Conservation (phyloP, 2,329 filamentous ascomycete species). For the Ustilaginoidea virens region DNA sequence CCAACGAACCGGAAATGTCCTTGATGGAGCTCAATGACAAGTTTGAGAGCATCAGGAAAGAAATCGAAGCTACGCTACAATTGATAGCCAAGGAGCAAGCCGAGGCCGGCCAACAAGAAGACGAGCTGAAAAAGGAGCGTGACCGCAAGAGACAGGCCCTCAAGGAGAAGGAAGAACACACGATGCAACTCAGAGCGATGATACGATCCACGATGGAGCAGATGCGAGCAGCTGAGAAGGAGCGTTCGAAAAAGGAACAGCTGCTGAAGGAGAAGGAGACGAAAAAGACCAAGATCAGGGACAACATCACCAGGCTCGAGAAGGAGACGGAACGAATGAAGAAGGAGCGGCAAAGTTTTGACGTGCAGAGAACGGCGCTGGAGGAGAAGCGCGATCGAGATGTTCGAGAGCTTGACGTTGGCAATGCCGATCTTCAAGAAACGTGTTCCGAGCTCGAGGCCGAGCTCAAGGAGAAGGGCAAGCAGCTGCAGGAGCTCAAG, state of each 20-base stretch:
- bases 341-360: constrained; percentile 36
- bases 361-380: constrained; percentile 34
- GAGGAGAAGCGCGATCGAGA: constrained; percentile 35
- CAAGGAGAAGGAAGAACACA: constrained; percentile 84
- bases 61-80: constrained; percentile 64
- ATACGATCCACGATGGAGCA: constrained; percentile 66
- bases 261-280: constrained; percentile 50
- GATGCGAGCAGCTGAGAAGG: constrained; percentile 67
- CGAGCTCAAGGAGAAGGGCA: constrained; percentile 49
- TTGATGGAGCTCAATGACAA: constrained; percentile 67
- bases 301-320: constrained; percentile 55
- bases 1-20: constrained; percentile 46
- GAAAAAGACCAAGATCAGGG: constrained; percentile 53
- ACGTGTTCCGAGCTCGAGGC: constrained; percentile 52
- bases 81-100: constrained; percentile 58
- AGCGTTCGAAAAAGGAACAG: constrained; percentile 64
- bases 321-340: constrained; percentile 45
- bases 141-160: constrained; percentile 63
- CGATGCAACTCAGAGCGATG: constrained; percentile 67
- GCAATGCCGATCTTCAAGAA: constrained; percentile 47
- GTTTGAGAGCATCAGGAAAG: constrained; percentile 64
- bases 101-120: constrained; percentile 49
- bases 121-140: constrained; percentile 59
- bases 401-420: constrained; percentile 33
- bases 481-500: constrained; percentile 60